phyloP scores from a whole-genome alignment of 2,329 filamentous ascomycete genomes.

The Aspergillus costaricaensis region DNA sequence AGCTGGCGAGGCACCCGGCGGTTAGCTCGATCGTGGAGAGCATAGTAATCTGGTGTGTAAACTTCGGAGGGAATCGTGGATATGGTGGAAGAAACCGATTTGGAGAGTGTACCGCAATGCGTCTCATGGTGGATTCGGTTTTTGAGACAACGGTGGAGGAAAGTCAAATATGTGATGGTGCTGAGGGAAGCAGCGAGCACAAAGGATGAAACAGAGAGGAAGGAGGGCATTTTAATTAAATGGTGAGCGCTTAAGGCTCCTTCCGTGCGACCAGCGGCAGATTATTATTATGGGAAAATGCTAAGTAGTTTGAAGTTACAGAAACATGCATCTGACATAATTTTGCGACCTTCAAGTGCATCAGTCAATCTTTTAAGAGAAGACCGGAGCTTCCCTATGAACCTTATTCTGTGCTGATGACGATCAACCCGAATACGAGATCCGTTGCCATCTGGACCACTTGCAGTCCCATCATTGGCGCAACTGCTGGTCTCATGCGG shows the following conservation, averaged over 20 bases:
- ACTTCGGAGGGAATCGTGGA: constrained; percentile 26
- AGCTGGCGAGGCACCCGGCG: constrained; percentile 23
- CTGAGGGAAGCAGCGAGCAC: constrained; percentile 24
- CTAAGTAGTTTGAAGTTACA: too few species aligned
- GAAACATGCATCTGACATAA: too few species aligned
- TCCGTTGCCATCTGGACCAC: neutral
- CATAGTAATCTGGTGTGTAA: constrained; percentile 22
- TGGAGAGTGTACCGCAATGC: constrained; percentile 21
- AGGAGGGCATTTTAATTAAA: neutral
- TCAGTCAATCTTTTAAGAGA: neutral
- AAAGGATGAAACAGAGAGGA: constrained; percentile 1
- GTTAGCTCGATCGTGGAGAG: constrained; percentile 27
- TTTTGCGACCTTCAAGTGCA: neutral
- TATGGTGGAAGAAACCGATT: constrained; percentile 19
- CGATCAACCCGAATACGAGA: neutral
- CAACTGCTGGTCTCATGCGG: neutral
- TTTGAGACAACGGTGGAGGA: constrained; percentile 26
- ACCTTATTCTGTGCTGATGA: neutral
- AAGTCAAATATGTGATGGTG: constrained; percentile 31
- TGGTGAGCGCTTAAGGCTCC: neutral
- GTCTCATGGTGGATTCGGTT: constrained; percentile 26
- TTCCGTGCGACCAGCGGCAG: neutral
- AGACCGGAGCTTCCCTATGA: neutral
- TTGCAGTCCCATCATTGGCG: neutral
- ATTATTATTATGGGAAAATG: too few species aligned